These are phyloP conservation scores for Lactarius pseudohatsudake DNA, from an alignment of 768 basidiomycete species.

Conservation along the genomic window DNA sequence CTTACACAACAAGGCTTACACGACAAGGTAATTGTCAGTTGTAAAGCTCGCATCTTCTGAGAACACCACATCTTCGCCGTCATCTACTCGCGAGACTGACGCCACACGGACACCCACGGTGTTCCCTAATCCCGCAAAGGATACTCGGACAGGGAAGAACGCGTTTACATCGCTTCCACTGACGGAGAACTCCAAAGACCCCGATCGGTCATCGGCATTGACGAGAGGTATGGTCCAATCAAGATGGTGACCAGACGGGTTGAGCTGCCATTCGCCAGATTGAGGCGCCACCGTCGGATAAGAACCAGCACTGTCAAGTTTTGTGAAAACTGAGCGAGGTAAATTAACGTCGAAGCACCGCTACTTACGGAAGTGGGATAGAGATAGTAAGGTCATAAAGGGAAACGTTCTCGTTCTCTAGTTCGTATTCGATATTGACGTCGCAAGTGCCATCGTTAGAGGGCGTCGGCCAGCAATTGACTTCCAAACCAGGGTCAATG, in stretches of 20 bases:
- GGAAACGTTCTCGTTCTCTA: slow-evolving; percentile 78
- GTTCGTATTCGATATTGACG: slow-evolving; percentile 96
- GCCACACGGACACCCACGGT: slow-evolving; percentile 73
- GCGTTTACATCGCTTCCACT: slow-evolving; percentile 77
- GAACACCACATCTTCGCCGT: slow-evolving; percentile 50
- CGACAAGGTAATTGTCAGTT: slow-evolving; percentile 52
- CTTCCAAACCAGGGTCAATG: slow-evolving; percentile 40
- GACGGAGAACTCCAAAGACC: slow-evolving; percentile 89
- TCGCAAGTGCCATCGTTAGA: slow-evolving; percentile 91
- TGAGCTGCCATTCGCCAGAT: slow-evolving; percentile 78
- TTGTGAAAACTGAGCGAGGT: slow-evolving; percentile 4
- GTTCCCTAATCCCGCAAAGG: slow-evolving; percentile 79
- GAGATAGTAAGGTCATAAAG: slow-evolving; percentile 85
- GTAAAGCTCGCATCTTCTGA: slow-evolving; percentile 51
- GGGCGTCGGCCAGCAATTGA: slow-evolving; percentile 96
- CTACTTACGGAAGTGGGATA: slow-evolving; percentile 87
- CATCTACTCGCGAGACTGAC: slow-evolving; percentile 53
- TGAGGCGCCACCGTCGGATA: slow-evolving; percentile 82
- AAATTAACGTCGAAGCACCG: slow-evolving; percentile 1
- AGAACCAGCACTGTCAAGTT: slow-evolving; percentile 60
- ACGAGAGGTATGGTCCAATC: slow-evolving; percentile 82
- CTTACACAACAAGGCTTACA: slow-evolving; percentile 27
- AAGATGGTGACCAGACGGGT: slow-evolving; percentile 74
- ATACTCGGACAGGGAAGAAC: slow-evolving; percentile 91
- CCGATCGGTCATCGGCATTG: slow-evolving; percentile 61